Evolutionary conservation across 2,329 filamentous ascomycete species (phyloP), one percentile per base, ranked within the genome.

Genomic region (Bertia moriformis): DNA sequence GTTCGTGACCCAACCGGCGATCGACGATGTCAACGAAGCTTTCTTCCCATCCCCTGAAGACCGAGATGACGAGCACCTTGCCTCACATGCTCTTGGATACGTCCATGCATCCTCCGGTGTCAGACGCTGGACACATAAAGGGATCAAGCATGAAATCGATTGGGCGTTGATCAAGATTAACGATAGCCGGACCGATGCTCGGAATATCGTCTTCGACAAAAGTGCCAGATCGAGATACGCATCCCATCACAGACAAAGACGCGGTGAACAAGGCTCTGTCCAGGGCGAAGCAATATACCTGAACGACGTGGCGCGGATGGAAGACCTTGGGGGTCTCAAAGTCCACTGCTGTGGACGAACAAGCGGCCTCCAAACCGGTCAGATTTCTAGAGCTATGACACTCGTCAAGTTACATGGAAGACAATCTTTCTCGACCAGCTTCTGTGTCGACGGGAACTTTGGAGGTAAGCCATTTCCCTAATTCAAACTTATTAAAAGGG

Each of bases 301-400:
- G 43, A 49, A 50, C 52, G 61, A 56, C 47, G 64, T 58, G 48
- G 65, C 54, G 43, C 61, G 51, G 47, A 65, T 50, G 44, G 59
- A 54, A 44, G 59, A 54, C 13, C 59, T 80, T 2, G 69, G 71
- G 19, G 67, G 68, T 15, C 55, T 72, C 24, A 60, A 62, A 18
- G 76, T 81, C 0, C 73, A 78, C 48, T 78, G 73, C 48, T 69
- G 73, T 38, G 76, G 75, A 3, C 66, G 76, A 13, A 79, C 75
- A 13, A 73, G 65, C 19, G 76, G 76, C 1, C 60, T 78, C 13
- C 67, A 71, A 42, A 65, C 59, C 3, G 76, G 76, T 4, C 63
- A 67, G 44, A 71, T 80, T 37, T 67, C 67, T 3, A 63, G 62
- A 41, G 69, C 69, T 1, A 75, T 80, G 70, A 70, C 69, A 5